A percentile compares a stretch with the other conserved stretches of the same genome.
Conservation (phyloP, 1,139 yeast species). For the Geotrichum europaeum region DNA sequence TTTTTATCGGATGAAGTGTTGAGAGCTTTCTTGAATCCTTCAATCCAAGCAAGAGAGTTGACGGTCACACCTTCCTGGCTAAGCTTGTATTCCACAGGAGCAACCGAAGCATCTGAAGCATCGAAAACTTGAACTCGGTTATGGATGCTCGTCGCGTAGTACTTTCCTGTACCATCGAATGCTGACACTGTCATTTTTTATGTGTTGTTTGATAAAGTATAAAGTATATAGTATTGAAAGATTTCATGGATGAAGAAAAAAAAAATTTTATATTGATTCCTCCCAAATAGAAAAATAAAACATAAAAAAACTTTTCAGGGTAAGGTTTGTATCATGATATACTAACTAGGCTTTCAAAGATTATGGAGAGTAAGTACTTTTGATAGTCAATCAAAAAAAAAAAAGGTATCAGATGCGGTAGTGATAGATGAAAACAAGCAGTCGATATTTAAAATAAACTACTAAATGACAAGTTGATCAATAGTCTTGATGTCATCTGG, state of each 20-base stretch:
- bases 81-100: background rate
- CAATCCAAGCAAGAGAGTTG: background rate
- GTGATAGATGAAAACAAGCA: background rate
- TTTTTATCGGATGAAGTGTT: background rate
- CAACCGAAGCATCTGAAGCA: background rate
- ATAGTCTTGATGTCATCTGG: slow-evolving; percentile 35
- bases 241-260: background rate
- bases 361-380: slow-evolving; percentile 40
- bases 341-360: slow-evolving; percentile 34
- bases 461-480: slow-evolving; percentile 15
- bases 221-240: background rate
- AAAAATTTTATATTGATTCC: background rate
- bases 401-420: background rate
- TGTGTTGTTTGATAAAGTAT: background rate
- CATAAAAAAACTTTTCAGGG: background rate
- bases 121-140: background rate
- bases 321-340: background rate
- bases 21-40: background rate
- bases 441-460: background rate
- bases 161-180: background rate
- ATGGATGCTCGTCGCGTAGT: background rate
- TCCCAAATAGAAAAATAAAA: background rate
- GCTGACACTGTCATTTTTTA: background rate
- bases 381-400: background rate
- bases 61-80: background rate